Evolutionary conservation across 2,329 filamentous ascomycete species (phyloP).

Genomic region (Pezicula radicicola): DNA sequence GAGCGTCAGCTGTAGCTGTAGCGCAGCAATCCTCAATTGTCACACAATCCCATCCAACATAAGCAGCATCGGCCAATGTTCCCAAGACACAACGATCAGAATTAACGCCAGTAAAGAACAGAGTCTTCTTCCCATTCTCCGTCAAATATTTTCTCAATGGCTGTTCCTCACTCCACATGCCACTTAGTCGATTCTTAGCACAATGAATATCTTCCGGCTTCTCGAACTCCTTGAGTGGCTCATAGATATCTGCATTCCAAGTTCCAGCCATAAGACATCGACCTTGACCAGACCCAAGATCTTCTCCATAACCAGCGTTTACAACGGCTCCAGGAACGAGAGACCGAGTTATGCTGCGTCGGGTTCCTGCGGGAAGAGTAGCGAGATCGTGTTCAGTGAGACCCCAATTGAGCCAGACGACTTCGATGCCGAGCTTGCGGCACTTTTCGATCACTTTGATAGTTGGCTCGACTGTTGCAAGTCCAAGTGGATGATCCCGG

Average conservation of each 20-base stretch:
- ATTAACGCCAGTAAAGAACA: constrained; percentile 57
- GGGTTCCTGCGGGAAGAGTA: constrained; percentile 44
- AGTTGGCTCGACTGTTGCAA: constrained; percentile 35
- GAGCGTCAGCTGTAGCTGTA: constrained; percentile 35
- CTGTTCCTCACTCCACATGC: constrained; percentile 45
- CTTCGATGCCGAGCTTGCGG: constrained; percentile 43
- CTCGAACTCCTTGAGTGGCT: constrained; percentile 36
- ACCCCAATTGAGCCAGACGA: constrained; percentile 55
- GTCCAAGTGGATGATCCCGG: constrained; percentile 34
- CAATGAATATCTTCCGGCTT: constrained; percentile 43
- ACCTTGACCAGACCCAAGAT: constrained; percentile 39
- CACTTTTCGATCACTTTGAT: constrained; percentile 39
- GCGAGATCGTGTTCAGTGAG: constrained; percentile 47
- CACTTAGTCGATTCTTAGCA: constrained; percentile 54
- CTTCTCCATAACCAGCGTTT: constrained; percentile 37
- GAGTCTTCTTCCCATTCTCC: constrained; percentile 37
- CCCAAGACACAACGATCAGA: constrained; percentile 57
- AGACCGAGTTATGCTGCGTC: constrained; percentile 42
- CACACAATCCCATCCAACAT: constrained; percentile 50
- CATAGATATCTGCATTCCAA: constrained; percentile 52
- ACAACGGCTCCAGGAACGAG: constrained; percentile 16
- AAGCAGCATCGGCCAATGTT: constrained; percentile 50
- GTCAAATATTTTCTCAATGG: constrained; percentile 37
- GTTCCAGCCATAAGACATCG: constrained; percentile 44
- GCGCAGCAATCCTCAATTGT: constrained; percentile 49